Evolutionary conservation across 1,284 basidiomycete species (phyloP).

Genomic region (Leccinum pseudoinsigne): DNA sequence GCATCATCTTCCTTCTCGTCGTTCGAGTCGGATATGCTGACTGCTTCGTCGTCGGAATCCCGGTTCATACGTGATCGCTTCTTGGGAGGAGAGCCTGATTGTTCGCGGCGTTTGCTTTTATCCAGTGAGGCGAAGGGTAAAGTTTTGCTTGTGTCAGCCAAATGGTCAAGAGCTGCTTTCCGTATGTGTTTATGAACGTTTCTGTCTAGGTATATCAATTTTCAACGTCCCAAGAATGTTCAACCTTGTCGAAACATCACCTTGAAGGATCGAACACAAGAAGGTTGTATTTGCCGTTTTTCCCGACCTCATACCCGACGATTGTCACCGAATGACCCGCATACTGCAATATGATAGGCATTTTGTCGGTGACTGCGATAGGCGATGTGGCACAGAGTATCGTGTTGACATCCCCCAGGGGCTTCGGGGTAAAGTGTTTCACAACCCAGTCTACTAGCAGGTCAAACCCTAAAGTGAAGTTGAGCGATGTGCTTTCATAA

Average conservation of each 20-base stretch:
- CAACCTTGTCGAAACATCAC: conserved; percentile 37
- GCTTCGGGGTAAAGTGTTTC: conserved; percentile 56
- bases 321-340: conserved; percentile 83
- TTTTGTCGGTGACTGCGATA: conserved; percentile 56
- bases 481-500: background rate
- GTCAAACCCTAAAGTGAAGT: conserved; percentile 28
- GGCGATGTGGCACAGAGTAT: conserved; percentile 47
- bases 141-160: conserved; percentile 1
- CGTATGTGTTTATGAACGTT: conserved; percentile 29
- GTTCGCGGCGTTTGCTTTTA: conserved; percentile 23
- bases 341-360: conserved; percentile 83
- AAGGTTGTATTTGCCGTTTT: conserved; percentile 58
- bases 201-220: conserved; percentile 23
- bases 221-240: background rate
- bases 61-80: conserved; percentile 29
- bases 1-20: conserved; percentile 12
- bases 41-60: conserved; percentile 35
- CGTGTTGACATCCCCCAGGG: conserved; percentile 43
- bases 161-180: conserved; percentile 32
- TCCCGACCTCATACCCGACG: conserved; percentile 74
- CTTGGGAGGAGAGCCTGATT: conserved; percentile 17
- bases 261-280: conserved; percentile 78
- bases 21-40: conserved; percentile 35
- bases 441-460: conserved; percentile 65
- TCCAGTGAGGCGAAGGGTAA: conserved; percentile 6